Evolutionary conservation across 768 basidiomycete genomes (phyloP), one percentile per base, ranked within the genome.

Genomic region (Rhodotorula paludigena): DNA sequence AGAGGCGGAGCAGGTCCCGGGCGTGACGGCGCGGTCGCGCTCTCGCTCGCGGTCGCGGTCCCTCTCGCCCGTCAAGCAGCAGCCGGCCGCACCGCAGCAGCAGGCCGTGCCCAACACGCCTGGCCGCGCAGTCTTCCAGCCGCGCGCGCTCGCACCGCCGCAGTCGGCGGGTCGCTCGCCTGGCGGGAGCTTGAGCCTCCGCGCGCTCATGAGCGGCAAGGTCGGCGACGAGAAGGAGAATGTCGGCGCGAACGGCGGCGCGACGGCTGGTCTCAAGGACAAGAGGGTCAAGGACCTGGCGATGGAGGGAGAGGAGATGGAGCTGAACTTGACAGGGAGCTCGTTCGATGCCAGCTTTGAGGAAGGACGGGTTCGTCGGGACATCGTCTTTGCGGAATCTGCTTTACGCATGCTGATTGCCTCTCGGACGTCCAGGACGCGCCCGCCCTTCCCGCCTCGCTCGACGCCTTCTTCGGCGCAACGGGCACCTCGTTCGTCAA

Each of bases 401-500:
- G 7, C 11, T 15, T 36, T 12, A 1, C 7, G 3, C 32, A 10
- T 39, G 30, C 10, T 15, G 25, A 0, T 10, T 6, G 39, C 45
- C 4, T 36, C 10, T n/a, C 14, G 32, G 2, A 3, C 41, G 32
- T 21, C 18, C 21, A 67, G 54, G 39, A 52, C 41, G 32, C 35
- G 15, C 47, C 62, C 20, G 53, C 28, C 23, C 57, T 65, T 1
- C 61, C 61, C 25, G 47, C 55, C 0, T 66, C 73, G 25, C 66
- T 76, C 51, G 70, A 74, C 33, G 64, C 68, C 23, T 74, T 76
- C 71, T 63, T 76, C 41, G 45, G 33, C 23, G 39, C 38, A 28
- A 72, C 74, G 0, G 72, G 66, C 39, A 68, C 63, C 28, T 52
- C 62, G n/a, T 76, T 76, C 58, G 71, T 72, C 49, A 68, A 72